Percentiles rank a stretch among this genome's conserved stretches.
phyloP scores from a whole-genome alignment of 106 monocot genomes.

The Dioscorea zingiberensis region DNA sequence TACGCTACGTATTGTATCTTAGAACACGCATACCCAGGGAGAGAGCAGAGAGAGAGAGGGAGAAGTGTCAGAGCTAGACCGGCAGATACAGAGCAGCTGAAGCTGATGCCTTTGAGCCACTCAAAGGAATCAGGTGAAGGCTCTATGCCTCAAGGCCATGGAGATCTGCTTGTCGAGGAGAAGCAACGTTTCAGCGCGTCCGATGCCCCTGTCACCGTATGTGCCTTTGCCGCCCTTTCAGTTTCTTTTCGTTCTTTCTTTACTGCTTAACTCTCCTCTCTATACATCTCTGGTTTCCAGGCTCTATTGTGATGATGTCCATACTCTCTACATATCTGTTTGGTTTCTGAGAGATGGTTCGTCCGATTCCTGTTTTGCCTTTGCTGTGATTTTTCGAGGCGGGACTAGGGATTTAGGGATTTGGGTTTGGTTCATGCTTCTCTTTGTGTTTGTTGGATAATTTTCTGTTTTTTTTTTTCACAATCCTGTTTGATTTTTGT shows the following conservation, averaged over 20 bases:
- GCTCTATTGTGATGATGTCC: not conserved
- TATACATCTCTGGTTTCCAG: not conserved
- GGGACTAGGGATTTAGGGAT: not conserved
- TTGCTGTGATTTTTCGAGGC: not conserved
- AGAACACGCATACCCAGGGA: too few relatives aligned
- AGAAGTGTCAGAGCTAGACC: conserved; percentile 83
- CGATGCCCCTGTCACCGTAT: conserved; percentile 96
- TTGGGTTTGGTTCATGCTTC: too few relatives aligned
- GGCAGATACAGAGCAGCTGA: conserved; percentile 98
- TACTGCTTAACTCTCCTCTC: not conserved
- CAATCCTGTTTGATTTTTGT: too few relatives aligned
- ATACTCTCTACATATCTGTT: not conserved
- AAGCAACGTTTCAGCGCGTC: conserved; percentile 96
- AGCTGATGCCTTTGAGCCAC: conserved; percentile 90
- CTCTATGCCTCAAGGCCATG: conserved; percentile 94
- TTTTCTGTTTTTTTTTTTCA: not conserved
- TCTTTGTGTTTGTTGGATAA: too few relatives aligned
- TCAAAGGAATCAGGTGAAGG: conserved; percentile 96
- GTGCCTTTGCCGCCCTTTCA: not conserved
- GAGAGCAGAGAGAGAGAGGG: not conserved
- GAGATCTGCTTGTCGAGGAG: conserved; percentile 99
- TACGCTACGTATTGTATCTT: too few relatives aligned
- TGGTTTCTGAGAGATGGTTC: too few relatives aligned
- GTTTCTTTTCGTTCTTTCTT: not conserved
- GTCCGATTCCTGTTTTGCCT: too few relatives aligned